Base-by-base conservation (phyloP, 495 filamentous ascomycete genomes). In the Neurospora sp. region DNA sequence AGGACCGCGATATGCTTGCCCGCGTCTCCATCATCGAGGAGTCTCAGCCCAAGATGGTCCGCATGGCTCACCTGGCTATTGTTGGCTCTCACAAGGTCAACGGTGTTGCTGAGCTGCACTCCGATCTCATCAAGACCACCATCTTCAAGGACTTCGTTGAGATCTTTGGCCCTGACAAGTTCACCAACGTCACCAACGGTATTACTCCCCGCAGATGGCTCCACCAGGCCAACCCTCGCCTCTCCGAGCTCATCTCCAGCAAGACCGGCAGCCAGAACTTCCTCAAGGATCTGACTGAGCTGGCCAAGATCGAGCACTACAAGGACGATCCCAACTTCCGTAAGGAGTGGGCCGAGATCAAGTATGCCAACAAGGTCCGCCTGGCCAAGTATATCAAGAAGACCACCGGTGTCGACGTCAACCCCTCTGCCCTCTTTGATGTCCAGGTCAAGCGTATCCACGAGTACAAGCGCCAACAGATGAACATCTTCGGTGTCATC, bases 81-180 rank as follows among this genome's bases (percentile, higher is more conserved):
- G 94, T 99, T 78, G 96, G 96, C 39, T 98, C 96, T 31, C 96
- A 99, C 87, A 98, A 98, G 82, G 96, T 99, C 82, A 99, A 99
- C 78, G 96, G 96, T 78, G 96, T 99, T 38, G 96, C 96, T 31
- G 96, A 98, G 82, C 84, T 99, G 72, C 96, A 99, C 82, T 99
- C 96, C 5, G 96, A 99, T 78, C 87, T 99, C 31, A 94, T 99
- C 84, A 93, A 93, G 84, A 94, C 94, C 4, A 99, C 96, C n/a
- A 94, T 99, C 74, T 98, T 99, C 89, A 98, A 94, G 83, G 96
- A 98, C 83, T 99, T 99, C 78, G 95, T 99, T 48, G 86, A 86
- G 46, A 92, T 99, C 73, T 98, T 94, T 78, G 96, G 96, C 5
- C 90, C 92, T 0, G 96, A 99, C 85, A 97, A 97, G 79, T 99